Base-by-base conservation (phyloP, 129 eudicot genomes). In the Centaurea solstitialis region DNA sequence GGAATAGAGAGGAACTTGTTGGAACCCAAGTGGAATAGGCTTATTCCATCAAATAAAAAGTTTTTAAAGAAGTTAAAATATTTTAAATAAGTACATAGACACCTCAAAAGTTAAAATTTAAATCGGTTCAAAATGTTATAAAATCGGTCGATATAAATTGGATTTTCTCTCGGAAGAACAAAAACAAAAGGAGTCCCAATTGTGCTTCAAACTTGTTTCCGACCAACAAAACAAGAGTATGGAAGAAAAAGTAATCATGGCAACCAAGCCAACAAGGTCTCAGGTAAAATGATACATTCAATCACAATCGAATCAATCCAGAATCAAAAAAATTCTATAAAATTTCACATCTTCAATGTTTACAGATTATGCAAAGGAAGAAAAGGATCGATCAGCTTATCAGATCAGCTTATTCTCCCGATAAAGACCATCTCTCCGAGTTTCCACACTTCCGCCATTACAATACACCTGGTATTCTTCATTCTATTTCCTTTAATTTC, bases 321-420 rank as follows among this genome's bases (percentile, higher is more conserved):
- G n/a, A n/a, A 40, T 15, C 18, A 18, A 45, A 18, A n/a, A 45
- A 66, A 61, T 12, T 37, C 71, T 5, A 28, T n/a, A 33, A 26
- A 70, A 28, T 28, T 50, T 37, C n/a, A 70, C 66, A 15, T 50
- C 4, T 12, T 61, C 73, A n/a, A 39, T 85, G 24, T 3, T 43
- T 37, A 84, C 86, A 92, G 97, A 80, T 84, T 9, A 73, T 88
- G 80, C 92, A 88, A 77, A 92, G 81, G 91, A 94, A 92, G 92
- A 92, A 88, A 66, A 78, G 79, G 50, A 73, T 84, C 9, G 87
- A 87, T 47, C 87, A 86, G 74, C 84, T 90, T 24, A 71, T 92
- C 70, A 85, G 76, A 88, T 86, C 91, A 20, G 96, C 97, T 23
- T 90, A 71, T 83, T 77, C 84, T 81, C 41, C 88, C 57, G 73